Base-by-base conservation (phyloP, 257 asterid species). In the Ligustrum vulgare region DNA sequence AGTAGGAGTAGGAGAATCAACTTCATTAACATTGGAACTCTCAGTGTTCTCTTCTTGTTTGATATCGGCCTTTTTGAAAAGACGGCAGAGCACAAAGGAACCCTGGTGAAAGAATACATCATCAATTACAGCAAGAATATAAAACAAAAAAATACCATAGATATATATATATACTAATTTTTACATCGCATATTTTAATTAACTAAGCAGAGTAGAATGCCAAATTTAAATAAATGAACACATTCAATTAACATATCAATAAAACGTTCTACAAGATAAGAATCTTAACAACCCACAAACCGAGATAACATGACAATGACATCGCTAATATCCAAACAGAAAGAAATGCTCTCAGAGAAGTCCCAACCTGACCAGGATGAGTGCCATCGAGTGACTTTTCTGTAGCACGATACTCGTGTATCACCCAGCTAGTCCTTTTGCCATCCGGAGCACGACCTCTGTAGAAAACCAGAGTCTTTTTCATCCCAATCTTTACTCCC, bases 391-490 rank as follows among this genome's bases (percentile, higher is more conserved):
- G 89, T 1, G 93, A 85, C 82, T 90, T 88, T 72, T 91, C 91
- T 56, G 87, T 88, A 43, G 99, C 91, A 75, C 99, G 98, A 82
- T 96, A 96, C 86, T 96, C 99, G 34, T 96, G 99, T 69, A 96
- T 96, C 76, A 96, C 97, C 99, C 99, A 96, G 68, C 88, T 82
- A 41, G 91, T 88, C 84, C 99, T 90, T 92, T 91, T 90, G 65
- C 99, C 99, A 4, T 91, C 92, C 0, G 99, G 99, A 13, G 98
- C 99, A 58, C 99, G 98, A 7, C 99, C 99, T 54, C 67, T 72
- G 86, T 96, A 85, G 86, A 93, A 96, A 23, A 96, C 99, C 45
- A 96, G 74, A 60, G 98, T 93, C 86, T 96, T 96, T 78, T 96
- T 96, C 92, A 96, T 91, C 76, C 99, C 99, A 82, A 96, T 91